Evolutionary conservation across 352 stramenopile species (phyloP).

Genomic region (Pythium phragmiticola): DNA sequence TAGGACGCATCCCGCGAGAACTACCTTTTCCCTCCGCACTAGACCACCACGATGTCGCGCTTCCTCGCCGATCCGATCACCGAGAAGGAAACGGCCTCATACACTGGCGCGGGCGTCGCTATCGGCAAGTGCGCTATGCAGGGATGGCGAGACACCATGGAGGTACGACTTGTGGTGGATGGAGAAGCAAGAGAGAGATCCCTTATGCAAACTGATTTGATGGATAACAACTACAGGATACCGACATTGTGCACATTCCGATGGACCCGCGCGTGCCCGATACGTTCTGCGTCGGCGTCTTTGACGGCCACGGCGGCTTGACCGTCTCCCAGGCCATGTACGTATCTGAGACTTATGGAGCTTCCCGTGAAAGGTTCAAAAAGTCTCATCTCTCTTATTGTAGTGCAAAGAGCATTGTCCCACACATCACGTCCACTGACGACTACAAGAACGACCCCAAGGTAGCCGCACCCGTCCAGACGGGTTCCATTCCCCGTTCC

Average conservation of each 20-base stretch:
- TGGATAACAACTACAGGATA: slow-evolving; percentile 38
- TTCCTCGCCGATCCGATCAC: slow-evolving; percentile 84
- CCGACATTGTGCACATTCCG: slow-evolving; percentile 70
- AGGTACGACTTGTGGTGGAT: slow-evolving; percentile 34
- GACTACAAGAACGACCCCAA: slow-evolving; percentile 76
- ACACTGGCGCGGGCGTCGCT: slow-evolving; percentile 41
- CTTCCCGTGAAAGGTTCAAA: neutral
- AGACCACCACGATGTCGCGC: slow-evolving; percentile 54
- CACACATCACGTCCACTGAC: slow-evolving; percentile 57
- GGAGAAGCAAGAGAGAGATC: neutral
- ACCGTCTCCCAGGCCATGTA: slow-evolving; percentile 72
- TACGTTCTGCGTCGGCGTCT: slow-evolving; percentile 72
- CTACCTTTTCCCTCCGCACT: neutral
- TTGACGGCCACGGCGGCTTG: slow-evolving; percentile 80
- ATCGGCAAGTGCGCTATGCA: slow-evolving; percentile 81
- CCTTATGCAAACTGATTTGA: neutral
- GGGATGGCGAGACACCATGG: slow-evolving; percentile 84
- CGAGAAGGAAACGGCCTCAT: slow-evolving; percentile 57
- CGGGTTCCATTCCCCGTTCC: neutral
- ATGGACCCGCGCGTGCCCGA: slow-evolving; percentile 57
- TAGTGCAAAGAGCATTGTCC: slow-evolving; percentile 73
- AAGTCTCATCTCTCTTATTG: no score
- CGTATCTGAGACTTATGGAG: slow-evolving; percentile 9
- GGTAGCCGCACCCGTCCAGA: slow-evolving; percentile 14
- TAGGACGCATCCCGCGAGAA: neutral